Evolutionary conservation across 73 alveolate genomes (phyloP).

Genomic region (Uronychia setigera): DNA sequence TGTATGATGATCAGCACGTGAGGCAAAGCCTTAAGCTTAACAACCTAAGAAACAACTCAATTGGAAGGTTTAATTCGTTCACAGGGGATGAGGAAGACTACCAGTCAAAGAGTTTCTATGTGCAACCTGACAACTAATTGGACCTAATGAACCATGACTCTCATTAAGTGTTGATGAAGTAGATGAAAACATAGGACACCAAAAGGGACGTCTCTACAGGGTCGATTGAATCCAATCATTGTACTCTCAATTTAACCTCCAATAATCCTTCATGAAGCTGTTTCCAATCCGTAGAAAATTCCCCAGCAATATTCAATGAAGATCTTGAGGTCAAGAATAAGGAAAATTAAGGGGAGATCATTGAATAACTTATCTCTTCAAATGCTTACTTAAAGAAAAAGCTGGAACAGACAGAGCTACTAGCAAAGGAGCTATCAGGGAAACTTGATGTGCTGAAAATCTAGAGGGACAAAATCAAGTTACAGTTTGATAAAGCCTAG

Average conservation of each 20-base stretch:
- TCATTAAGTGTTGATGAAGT: no score
- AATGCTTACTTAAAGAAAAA: no score
- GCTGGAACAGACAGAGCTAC: not conserved
- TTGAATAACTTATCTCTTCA: no score
- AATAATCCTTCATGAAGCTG: not conserved
- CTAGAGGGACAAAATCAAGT: not conserved
- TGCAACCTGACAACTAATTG: no score
- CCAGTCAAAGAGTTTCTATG: no score
- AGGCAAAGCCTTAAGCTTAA: not conserved
- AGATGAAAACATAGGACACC: not conserved
- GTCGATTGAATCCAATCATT: not conserved
- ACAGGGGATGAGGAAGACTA: no score
- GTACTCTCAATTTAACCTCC: not conserved
- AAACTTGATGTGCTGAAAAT: not conserved
- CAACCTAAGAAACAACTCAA: not conserved
- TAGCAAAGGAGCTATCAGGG: not conserved
- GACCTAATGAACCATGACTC: no score
- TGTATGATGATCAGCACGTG: not conserved
- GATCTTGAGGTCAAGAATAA: no score
- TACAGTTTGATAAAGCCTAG: not conserved
- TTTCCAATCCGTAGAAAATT: not conserved
- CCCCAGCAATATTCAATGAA: no score
- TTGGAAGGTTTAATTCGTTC: not conserved
- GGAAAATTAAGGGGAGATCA: no score
- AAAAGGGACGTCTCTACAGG: not conserved